Base-by-base conservation (phyloP, 73 alveolate species). In the Tetrahymena thermophila region DNA sequence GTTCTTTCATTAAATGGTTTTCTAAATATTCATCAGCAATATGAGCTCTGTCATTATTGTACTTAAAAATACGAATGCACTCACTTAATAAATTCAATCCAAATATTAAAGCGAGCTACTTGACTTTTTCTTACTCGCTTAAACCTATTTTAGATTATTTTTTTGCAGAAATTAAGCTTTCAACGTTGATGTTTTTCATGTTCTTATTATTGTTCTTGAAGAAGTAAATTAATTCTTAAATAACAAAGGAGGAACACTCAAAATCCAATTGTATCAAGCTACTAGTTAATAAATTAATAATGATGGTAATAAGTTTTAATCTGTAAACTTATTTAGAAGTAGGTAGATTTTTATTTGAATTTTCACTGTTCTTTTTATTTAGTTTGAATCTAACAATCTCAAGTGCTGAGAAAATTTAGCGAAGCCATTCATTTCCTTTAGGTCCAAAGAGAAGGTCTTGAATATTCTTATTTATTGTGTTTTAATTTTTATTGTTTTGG, bases 351-450 rank as follows among this genome's bases (percentile, higher is more conserved):
- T 96, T 85, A 23, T 94, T 96, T 31, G 93, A 28, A 83, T 96
- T 89, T 3, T 89, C 44, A 19, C 43, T 85, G 10, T 37, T 23
- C 43, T 94, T 95, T 43, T 95, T 96, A 94, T 97, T 55, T 9
- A 96, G 13, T 71, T 71, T 71, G 89, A 71, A 94, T 31, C 96
- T 85, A 35, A 97, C 97, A 1, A 85, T 43, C 13, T 97, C 94
- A 28, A 97, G 56, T 21, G 97, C 96, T 1, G 94, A 93, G 56
- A 98, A 85, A 15, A 97, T 56, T 50, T 93, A 84, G 35, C 94
- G 85, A 50, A 98, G 38, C 99, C 99, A 98, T 94, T 97, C 95
- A 42, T 85, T 42, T 38, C 96, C 97, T 56, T 96, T 97, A 35
- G 94, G 57, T 9, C 98, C 97, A 34, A 97, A 97, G 42, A 71